Conservation (phyloP, 75 land plant genomes). For the Adiantum capillusveneris region DNA sequence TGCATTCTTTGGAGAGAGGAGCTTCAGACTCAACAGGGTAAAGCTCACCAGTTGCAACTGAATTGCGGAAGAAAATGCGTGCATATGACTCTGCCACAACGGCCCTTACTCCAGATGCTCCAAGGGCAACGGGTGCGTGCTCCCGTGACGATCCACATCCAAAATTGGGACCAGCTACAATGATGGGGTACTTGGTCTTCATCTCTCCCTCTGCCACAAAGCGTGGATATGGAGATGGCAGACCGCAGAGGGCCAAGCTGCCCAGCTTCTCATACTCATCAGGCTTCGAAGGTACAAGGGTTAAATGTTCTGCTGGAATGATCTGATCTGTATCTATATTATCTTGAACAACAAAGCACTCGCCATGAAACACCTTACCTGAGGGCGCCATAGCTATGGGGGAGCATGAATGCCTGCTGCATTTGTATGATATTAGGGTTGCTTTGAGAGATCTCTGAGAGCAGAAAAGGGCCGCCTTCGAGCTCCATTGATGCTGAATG, state of each 20-base stretch:
- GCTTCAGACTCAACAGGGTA: conserved; percentile 77
- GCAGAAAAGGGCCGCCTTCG: too few species aligned
- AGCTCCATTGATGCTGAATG: too few species aligned
- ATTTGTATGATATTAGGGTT: too few species aligned
- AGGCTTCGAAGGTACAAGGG: conserved; percentile 91
- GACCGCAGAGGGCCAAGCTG: conserved; percentile 68
- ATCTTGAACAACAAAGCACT: conserved; percentile 79
- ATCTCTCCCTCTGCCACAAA: conserved; percentile 51
- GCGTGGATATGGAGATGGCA: conserved; percentile 42
- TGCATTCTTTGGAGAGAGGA: conserved; percentile 63
- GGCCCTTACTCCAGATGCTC: conserved; percentile 72
- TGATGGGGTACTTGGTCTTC: conserved; percentile 47
- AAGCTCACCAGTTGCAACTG: conserved; percentile 90
- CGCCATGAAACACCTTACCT: conserved; percentile 51
- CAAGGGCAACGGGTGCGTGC: conserved; percentile 97
- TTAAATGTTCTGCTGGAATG: conserved; percentile 92
- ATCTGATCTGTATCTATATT: conserved; percentile 99
- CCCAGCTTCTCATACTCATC: conserved; percentile 94
- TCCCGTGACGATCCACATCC: conserved; percentile 99
- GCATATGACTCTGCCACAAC: conserved; percentile 96
- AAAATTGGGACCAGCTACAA: conserved; percentile 85
- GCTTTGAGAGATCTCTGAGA: too few species aligned
- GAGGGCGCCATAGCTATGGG: too few species aligned
- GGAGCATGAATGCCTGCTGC: too few species aligned
- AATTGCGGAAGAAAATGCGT: conserved; percentile 88